Evolutionary conservation across 1,284 basidiomycete genomes (phyloP).

Genomic region (Agroathelia rolfsii): DNA sequence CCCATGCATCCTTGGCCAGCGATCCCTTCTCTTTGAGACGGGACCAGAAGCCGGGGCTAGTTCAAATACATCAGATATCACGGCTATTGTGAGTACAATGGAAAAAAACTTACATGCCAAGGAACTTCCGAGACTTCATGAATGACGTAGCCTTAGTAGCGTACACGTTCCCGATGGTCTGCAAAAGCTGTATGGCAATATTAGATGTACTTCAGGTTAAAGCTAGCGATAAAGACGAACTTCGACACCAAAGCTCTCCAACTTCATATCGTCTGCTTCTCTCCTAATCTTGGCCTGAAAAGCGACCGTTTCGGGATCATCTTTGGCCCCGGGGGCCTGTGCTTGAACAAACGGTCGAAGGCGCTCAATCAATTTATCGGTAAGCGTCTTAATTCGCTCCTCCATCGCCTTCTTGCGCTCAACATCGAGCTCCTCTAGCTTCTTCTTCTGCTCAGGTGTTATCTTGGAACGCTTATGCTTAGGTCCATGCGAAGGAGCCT

Average conservation of each 20-base stretch:
- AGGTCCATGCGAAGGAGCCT: slow-evolving; percentile 20
- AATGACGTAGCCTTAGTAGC: slow-evolving; percentile 89
- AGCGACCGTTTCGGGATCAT: slow-evolving; percentile 73
- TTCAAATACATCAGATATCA: slow-evolving; percentile 15
- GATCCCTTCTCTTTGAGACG: slow-evolving; percentile 91
- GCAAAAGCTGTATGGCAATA: slow-evolving; percentile 45
- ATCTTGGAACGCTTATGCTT: slow-evolving; percentile 52
- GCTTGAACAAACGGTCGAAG: slow-evolving; percentile 86
- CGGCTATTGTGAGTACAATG: slow-evolving; percentile 5
- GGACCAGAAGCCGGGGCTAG: slow-evolving; percentile 87
- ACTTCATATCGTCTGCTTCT: slow-evolving; percentile 94
- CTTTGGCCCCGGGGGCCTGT: slow-evolving; percentile 75
- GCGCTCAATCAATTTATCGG: slow-evolving; percentile 72
- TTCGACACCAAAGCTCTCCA: slow-evolving; percentile 98
- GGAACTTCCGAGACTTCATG: slow-evolving; percentile 85
- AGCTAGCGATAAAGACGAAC: slow-evolving; percentile 36
- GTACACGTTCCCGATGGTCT: slow-evolving; percentile 85
- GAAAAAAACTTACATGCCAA: slow-evolving; percentile 61
- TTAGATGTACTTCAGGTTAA: slow-evolving; percentile 3
- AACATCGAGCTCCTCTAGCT: slow-evolving; percentile 71
- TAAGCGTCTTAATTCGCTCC: slow-evolving; percentile 63
- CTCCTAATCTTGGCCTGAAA: slow-evolving; percentile 73
- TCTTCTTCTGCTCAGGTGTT: slow-evolving; percentile 76
- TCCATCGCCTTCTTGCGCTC: slow-evolving; percentile 75
- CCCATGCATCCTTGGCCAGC: slow-evolving; percentile 90